Percentiles rank a stretch among this genome's conserved stretches.
These are phyloP conservation scores for Parathielavia hyrcaniae DNA, from an alignment of 495 filamentous ascomycete genomes.

Conservation along the genomic window DNA sequence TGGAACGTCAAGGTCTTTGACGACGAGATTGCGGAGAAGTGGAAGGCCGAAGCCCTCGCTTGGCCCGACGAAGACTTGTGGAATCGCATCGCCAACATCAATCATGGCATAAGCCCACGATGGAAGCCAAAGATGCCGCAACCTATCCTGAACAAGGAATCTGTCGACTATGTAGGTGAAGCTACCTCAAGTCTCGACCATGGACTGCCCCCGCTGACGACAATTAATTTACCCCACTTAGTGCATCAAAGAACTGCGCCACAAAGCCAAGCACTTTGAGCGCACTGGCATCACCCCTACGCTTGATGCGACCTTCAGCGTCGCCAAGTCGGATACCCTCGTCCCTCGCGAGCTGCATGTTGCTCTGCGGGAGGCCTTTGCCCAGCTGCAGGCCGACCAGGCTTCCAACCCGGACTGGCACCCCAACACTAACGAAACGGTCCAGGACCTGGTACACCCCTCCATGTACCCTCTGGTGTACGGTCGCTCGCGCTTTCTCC, in stretches of 20 bases:
- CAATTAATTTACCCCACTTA: too few relatives aligned
- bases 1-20: conserved; percentile 56
- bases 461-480: conserved; percentile 57
- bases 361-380: conserved; percentile 21
- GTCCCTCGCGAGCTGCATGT: conserved; percentile 18
- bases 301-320: conserved; percentile 24
- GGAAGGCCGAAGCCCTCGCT: conserved; percentile 36
- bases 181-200: neutral
- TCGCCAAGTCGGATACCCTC: conserved; percentile 30
- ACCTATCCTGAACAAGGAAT: conserved; percentile 1
- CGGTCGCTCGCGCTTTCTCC: conserved; percentile 7
- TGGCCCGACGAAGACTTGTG: conserved; percentile 30
- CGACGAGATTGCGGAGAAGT: conserved; percentile 35
- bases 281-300: conserved; percentile 33
- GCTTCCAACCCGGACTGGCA: conserved; percentile 52
- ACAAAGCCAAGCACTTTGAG: conserved; percentile 21
- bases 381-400: conserved; percentile 39
- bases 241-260: conserved; percentile 10
- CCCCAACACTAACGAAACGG: conserved; percentile 49
- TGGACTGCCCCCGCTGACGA: neutral
- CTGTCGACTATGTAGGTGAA: conserved; percentile 4
- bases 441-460: conserved; percentile 57
- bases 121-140: conserved; percentile 21
- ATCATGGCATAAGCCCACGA: conserved; percentile 20
- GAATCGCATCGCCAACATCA: neutral